A percentile compares a stretch with the other conserved stretches of the same genome.
Conservation (phyloP, 495 filamentous ascomycete genomes). For the Aspergillus avenaceus region DNA sequence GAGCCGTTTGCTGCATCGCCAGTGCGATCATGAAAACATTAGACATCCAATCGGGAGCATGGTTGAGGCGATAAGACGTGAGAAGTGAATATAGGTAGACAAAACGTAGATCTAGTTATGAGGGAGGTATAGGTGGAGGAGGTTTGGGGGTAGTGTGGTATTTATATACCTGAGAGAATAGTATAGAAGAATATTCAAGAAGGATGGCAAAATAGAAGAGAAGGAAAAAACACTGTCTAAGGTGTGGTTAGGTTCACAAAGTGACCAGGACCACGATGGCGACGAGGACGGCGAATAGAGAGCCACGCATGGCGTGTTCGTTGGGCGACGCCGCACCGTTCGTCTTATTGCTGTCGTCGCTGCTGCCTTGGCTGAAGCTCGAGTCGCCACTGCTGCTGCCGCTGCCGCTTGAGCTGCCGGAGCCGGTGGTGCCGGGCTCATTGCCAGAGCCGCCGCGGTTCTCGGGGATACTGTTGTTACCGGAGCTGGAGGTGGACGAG, state of each 20-base stretch:
- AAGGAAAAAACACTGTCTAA: constrained; percentile 8
- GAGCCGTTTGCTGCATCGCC: background rate
- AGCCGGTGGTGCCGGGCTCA: constrained; percentile 21
- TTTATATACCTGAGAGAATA: constrained; percentile 1
- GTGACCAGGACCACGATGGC: constrained; percentile 52
- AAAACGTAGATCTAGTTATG: too few species aligned
- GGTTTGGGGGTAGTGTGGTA: background rate
- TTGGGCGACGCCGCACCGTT: constrained; percentile 35
- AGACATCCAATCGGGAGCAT: constrained; percentile 11
- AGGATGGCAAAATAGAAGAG: constrained; percentile 14
- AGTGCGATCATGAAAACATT: constrained; percentile 14
- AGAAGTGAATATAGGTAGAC: background rate
- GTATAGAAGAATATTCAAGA: constrained; percentile 18
- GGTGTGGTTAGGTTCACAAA: constrained; percentile 33
- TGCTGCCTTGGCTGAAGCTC: constrained; percentile 15
- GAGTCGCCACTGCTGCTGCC: constrained; percentile 11
- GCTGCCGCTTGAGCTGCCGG: constrained; percentile 13
- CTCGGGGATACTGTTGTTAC: constrained; percentile 30
- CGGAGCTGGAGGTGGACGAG: constrained; percentile 15
- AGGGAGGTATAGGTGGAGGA: too few species aligned
- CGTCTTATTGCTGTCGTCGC: constrained; percentile 12
- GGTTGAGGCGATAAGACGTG: constrained; percentile 5
- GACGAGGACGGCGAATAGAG: constrained; percentile 54
- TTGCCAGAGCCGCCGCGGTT: constrained; percentile 31
- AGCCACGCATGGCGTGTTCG: constrained; percentile 47